Percentiles rank a stretch among this genome's conserved stretches.
phyloP scores from a whole-genome alignment of 78 protist species.

The Polysphondylium violaceum region DNA sequence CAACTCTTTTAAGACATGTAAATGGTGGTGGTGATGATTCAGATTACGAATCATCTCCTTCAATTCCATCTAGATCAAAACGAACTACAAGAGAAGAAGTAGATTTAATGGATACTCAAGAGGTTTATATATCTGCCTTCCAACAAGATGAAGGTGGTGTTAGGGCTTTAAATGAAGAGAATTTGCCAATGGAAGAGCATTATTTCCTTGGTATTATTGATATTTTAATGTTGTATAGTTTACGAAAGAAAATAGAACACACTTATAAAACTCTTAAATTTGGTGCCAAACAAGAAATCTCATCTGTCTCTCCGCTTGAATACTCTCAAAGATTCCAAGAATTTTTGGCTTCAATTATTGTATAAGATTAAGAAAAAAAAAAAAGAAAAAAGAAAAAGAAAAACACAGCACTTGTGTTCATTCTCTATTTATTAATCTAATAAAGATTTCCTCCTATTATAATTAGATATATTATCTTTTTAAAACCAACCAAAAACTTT shows the following conservation, averaged over 20 bases:
- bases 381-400: too few species aligned
- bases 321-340: constrained; percentile 78
- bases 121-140: constrained; percentile 23
- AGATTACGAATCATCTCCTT: constrained; percentile 34
- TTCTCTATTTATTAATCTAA: too few species aligned
- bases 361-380: constrained; percentile 12
- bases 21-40: not conserved
- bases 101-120: not conserved
- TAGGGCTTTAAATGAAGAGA: constrained; percentile 5
- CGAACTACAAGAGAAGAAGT: not conserved
- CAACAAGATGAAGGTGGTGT: constrained; percentile 80
- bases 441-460: too few species aligned
- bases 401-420: too few species aligned
- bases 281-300: constrained; percentile 72
- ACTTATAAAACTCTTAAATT: constrained; percentile 80
- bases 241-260: constrained; percentile 89
- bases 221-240: constrained; percentile 89
- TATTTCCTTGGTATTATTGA: constrained; percentile 92
- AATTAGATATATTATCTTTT: too few species aligned
- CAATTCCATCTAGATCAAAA: not conserved
- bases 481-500: too few species aligned
- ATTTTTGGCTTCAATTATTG: constrained; percentile 45
- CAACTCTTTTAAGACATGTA: constrained; percentile 35
- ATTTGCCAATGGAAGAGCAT: constrained; percentile 18
- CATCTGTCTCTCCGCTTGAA: constrained; percentile 73